These are phyloP conservation scores for Penicillium nucicola DNA, from an alignment of 495 filamentous ascomycete genomes.

Conservation along the genomic window DNA sequence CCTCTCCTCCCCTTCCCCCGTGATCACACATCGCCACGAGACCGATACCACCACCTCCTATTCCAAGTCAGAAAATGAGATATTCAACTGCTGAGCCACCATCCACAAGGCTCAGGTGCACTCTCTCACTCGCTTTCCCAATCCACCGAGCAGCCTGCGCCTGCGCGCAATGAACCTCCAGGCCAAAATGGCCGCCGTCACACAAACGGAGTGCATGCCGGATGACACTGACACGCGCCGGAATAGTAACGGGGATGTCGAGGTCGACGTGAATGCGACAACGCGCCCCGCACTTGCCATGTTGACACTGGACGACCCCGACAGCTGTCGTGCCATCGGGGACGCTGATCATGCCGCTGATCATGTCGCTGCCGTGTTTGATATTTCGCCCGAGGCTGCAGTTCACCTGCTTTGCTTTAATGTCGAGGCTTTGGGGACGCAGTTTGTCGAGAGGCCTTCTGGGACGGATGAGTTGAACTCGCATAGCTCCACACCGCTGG, in stretches of 20 bases:
- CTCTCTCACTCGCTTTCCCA: constrained; percentile 8
- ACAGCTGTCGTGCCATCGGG: constrained; percentile 4
- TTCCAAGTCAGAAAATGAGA: constrained; percentile 36
- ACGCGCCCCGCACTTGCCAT: constrained; percentile 9
- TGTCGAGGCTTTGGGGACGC: constrained; percentile 67
- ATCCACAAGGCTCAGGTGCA: constrained; percentile 28
- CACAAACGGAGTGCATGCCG: constrained; percentile 9
- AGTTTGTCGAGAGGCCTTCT: constrained; percentile 65
- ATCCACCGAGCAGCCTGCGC: constrained; percentile 1
- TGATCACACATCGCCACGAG: background rate
- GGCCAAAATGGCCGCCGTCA: constrained; percentile 22
- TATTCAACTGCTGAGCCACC: constrained; percentile 21
- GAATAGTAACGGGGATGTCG: background rate
- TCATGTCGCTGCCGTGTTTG: constrained; percentile 57
- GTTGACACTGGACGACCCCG: constrained; percentile 14
- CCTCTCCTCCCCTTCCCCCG: background rate
- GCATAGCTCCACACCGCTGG: constrained; percentile 55
- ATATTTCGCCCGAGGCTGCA: constrained; percentile 69
- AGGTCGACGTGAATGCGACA: background rate
- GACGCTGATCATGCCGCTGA: constrained; percentile 5
- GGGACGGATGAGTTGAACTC: constrained; percentile 15
- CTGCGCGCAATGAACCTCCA: constrained; percentile 21
- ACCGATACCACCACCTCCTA: background rate
- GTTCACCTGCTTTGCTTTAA: constrained; percentile 71
- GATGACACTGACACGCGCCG: background rate